These are phyloP conservation scores for Chlorociboria aeruginascens DNA, from an alignment of 495 filamentous ascomycete genomes.

Conservation along the genomic window DNA sequence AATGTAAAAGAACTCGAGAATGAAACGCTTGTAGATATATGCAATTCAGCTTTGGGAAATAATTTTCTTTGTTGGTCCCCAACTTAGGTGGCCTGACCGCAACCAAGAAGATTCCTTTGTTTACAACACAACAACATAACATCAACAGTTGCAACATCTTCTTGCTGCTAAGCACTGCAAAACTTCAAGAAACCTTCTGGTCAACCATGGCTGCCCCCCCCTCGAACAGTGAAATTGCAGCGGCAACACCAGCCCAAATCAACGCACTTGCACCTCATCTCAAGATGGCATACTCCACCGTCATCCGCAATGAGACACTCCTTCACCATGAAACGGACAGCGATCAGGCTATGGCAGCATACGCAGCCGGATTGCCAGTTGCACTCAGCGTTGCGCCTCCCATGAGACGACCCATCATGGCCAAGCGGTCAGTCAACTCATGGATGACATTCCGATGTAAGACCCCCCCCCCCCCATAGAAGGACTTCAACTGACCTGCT, in stretches of 20 bases:
- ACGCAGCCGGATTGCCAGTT: neutral
- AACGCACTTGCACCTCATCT: neutral
- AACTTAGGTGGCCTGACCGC: too few relatives aligned
- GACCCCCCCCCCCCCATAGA: neutral
- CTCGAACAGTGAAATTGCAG: neutral
- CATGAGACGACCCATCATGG: neutral
- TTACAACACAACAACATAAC: too few relatives aligned
- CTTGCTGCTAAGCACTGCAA: too few relatives aligned
- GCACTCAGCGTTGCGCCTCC: neutral
- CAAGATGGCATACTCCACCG: neutral
- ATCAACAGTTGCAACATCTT: too few relatives aligned
- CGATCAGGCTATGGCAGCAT: neutral
- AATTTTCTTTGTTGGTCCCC: too few relatives aligned
- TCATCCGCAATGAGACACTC: neutral
- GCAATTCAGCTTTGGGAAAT: too few relatives aligned
- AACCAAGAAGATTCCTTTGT: too few relatives aligned
- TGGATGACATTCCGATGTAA: constrained; percentile 38
- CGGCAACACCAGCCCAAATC: neutral
- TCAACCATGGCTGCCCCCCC: neutral
- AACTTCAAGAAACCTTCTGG: too few relatives aligned
- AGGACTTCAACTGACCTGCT: neutral
- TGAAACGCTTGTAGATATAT: too few relatives aligned
- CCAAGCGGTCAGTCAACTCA: constrained; percentile 27
- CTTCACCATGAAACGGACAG: neutral
- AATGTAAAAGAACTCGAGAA: too few relatives aligned